Conservation (phyloP, 1,139 yeast species). For the Scheffersomyces illinoinensis region DNA sequence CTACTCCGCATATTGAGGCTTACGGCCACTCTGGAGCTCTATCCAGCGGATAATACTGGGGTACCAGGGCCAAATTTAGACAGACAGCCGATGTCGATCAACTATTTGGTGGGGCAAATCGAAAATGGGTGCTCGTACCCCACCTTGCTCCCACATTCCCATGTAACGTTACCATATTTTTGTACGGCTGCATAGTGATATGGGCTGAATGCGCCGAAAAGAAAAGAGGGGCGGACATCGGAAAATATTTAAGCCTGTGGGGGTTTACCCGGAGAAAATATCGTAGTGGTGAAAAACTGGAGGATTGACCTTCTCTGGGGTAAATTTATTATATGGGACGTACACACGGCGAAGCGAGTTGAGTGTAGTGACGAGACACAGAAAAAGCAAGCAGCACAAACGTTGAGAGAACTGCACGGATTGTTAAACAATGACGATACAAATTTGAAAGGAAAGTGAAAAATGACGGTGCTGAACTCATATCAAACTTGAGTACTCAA, state of each 20-base stretch:
- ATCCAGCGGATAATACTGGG: not conserved
- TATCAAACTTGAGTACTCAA: not conserved
- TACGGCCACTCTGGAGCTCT: not conserved
- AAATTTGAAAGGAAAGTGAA: not conserved
- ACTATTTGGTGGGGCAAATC: not conserved
- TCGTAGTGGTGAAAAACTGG: not conserved
- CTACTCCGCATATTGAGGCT: not conserved
- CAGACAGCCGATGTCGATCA: not conserved
- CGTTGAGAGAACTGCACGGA: not conserved
- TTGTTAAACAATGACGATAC: not conserved
- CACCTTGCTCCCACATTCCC: not conserved
- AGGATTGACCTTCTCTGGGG: conserved; percentile 1
- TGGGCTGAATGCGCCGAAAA: not conserved
- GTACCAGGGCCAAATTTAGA: not conserved
- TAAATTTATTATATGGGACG: not conserved
- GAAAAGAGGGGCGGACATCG: not conserved
- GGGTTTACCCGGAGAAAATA: not conserved
- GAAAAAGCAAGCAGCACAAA: not conserved
- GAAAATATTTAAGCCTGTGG: not conserved
- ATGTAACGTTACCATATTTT: not conserved
- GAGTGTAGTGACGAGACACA: not conserved
- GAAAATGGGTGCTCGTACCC: not conserved
- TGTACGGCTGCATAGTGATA: not conserved
- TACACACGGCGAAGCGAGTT: not conserved
- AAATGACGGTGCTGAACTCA: not conserved